A percentile compares a stretch with the other conserved stretches of the same genome.
These are phyloP conservation scores for Rosa rugosa DNA, from an alignment of 306 rosid genomes.

Conservation along the genomic window DNA sequence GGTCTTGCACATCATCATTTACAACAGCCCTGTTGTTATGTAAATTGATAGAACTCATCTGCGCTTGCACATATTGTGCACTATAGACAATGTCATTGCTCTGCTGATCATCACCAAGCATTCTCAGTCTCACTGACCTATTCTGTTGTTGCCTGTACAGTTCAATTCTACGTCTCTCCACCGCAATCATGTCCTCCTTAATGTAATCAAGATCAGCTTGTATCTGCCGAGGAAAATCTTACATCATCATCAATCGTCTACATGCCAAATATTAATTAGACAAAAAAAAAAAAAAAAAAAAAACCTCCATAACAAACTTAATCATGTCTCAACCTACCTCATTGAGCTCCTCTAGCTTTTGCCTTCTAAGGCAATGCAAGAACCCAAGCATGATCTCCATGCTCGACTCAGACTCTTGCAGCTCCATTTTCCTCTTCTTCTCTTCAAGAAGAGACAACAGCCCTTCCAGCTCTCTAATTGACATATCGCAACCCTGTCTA, in stretches of 20 bases:
- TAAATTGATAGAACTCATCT: constrained; percentile 51
- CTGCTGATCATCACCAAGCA: constrained; percentile 56
- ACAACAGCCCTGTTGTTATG: constrained; percentile 48
- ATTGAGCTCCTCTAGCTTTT: constrained; percentile 65
- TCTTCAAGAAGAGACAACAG: constrained; percentile 63
- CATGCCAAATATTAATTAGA: not conserved
- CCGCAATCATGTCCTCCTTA: constrained; percentile 72
- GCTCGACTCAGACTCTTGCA: constrained; percentile 73
- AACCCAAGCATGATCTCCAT: constrained; percentile 69
- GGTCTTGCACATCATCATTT: constrained; percentile 41
- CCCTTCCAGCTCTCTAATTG: constrained; percentile 67
- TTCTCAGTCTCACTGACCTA: constrained; percentile 53
- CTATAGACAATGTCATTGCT: constrained; percentile 49
- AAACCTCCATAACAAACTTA: not conserved
- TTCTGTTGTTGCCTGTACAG: constrained; percentile 53
- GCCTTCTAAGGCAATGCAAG: constrained; percentile 65
- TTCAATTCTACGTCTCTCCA: constrained; percentile 77
- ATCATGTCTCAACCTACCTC: constrained; percentile 41
- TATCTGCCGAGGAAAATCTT: constrained; percentile 38
- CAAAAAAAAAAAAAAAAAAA: too few relatives aligned
- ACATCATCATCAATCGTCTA: not conserved
- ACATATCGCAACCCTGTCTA: constrained; percentile 71
- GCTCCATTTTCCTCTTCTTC: constrained; percentile 77
- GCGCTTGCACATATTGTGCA: constrained; percentile 48
- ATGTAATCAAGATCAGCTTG: constrained; percentile 82